Percentiles rank a stretch among this genome's conserved stretches.
These are phyloP conservation scores for Aphanoascus verrucosus DNA, from an alignment of 2,329 filamentous ascomycete species.

Conservation along the genomic window DNA sequence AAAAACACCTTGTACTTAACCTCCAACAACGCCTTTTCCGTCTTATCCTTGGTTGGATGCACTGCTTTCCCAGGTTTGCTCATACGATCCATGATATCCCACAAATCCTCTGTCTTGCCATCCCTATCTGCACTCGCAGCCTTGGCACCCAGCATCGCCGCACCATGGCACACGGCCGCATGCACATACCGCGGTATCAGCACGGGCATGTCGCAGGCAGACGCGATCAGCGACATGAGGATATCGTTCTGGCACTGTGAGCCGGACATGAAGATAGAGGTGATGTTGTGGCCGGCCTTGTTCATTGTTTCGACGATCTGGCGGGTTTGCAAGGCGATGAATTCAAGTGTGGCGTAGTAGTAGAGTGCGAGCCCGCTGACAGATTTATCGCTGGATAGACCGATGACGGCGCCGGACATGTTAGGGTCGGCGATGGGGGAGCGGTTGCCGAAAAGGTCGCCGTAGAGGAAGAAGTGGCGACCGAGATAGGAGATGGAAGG, in stretches of 20 bases:
- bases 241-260: constrained; percentile 94
- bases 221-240: constrained; percentile 82
- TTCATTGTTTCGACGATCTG: constrained; percentile 97
- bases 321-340: constrained; percentile 91
- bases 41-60: constrained; percentile 57
- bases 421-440: constrained; percentile 84
- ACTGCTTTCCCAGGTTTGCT: constrained; percentile 85
- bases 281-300: constrained; percentile 71
- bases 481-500: constrained; percentile 75
- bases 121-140: constrained; percentile 73
- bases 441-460: constrained; percentile 92
- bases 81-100: constrained; percentile 96
- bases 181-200: constrained; percentile 89
- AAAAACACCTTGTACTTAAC: constrained; percentile 95
- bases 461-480: constrained; percentile 97
- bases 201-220: constrained; percentile 83
- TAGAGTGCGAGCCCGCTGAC: constrained; percentile 78
- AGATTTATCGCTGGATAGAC: constrained; percentile 74
- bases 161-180: constrained; percentile 93
- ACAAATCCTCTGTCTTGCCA: constrained; percentile 74
- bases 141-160: constrained; percentile 94
- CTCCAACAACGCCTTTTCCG: constrained; percentile 67
- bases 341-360: constrained; percentile 96
- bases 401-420: constrained; percentile 86
- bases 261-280: constrained; percentile 96